These are phyloP conservation scores for Colletotrichum neosansevieriae DNA, from an alignment of 2,329 filamentous ascomycete genomes.

Conservation along the genomic window DNA sequence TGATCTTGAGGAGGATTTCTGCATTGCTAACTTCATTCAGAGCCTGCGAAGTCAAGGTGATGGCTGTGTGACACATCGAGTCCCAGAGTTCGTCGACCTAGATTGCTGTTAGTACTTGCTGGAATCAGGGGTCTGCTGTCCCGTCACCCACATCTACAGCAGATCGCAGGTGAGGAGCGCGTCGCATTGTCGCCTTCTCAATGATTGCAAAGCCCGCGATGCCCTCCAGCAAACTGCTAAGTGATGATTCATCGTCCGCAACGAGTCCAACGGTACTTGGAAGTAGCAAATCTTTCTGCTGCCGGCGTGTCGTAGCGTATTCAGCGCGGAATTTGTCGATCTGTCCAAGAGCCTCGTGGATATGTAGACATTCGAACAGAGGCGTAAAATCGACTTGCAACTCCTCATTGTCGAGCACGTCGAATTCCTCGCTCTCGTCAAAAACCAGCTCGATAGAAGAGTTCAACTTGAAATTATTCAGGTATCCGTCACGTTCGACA, in stretches of 20 bases:
- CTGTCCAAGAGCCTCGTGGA: conserved; percentile 93
- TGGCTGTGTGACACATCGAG: conserved; percentile 92
- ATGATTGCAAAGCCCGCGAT: conserved; percentile 98
- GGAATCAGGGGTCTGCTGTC: conserved; percentile 4
- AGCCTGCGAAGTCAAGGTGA: conserved; percentile 83
- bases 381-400: conserved; percentile 95
- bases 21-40: conserved; percentile 86
- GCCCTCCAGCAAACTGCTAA: conserved; percentile 92
- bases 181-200: conserved; percentile 92
- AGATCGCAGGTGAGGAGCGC: conserved; percentile 84
- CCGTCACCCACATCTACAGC: conserved; percentile 76
- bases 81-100: conserved; percentile 99
- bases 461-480: conserved; percentile 90
- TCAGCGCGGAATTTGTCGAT: conserved; percentile 91
- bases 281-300: conserved; percentile 91
- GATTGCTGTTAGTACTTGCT: conserved; percentile 14
- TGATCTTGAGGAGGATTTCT: conserved; percentile 92
- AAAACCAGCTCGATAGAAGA: conserved; percentile 95
- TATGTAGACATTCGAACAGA: conserved; percentile 94
- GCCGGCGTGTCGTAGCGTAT: conserved; percentile 89
- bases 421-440: conserved; percentile 95
- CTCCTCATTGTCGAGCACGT: conserved; percentile 95
- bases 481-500: conserved; percentile 78
- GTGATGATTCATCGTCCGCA: conserved; percentile 83
- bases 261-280: conserved; percentile 81